Base-by-base conservation (phyloP, 208 protist genomes). In the Vickermania ingenoplastis region DNA sequence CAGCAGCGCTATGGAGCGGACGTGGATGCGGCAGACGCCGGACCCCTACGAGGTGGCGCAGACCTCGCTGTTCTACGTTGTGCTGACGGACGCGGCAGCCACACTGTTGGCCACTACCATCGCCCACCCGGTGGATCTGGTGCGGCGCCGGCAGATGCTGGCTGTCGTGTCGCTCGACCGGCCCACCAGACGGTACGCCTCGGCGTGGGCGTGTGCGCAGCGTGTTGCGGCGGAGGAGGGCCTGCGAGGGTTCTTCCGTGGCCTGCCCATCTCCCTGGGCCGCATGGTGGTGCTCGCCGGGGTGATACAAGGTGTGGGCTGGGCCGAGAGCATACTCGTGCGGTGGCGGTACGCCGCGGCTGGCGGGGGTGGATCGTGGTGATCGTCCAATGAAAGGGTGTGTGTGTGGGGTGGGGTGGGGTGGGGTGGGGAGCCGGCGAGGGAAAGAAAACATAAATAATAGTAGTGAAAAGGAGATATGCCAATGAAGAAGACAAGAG, bases 61-160 rank as follows among this genome's bases (percentile, higher is more conserved):
- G 36, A n/a, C n/a, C n/a, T n/a, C n/a, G n/a, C n/a, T n/a, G n/a
- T n/a, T n/a, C n/a, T n/a, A n/a, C 58, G 36, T 7, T 17, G 50
- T 28, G 11, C 11, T 54, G 11, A 54, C 24, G 11, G 13, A 54
- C 50, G 13, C n/a, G 11, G 13, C 13, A 25, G 50, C 23, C n/a
- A 28, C 50, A 21, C 21, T 54, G 50, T 25, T 82, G n/a, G 76
- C 83, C 11, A 91, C 86, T 14, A 49, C 88, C 22, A 80, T 75
- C 14, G 59, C 90, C 31, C 77, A 93, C 65, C 86, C 86, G 7
- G 65, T 93, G 0, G 86, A 90, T 45, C 66, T 87, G 2, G 71
- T 93, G 30, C 69, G 86, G 30, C 82, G 77, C 25, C 80, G 86
- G 24, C 79, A 89, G 78, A 93, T 93, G 86, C 73, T 90, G 17